Evolutionary conservation across 805 yeast species (phyloP).

Genomic region (Tetrapisispora taiwanensis): DNA sequence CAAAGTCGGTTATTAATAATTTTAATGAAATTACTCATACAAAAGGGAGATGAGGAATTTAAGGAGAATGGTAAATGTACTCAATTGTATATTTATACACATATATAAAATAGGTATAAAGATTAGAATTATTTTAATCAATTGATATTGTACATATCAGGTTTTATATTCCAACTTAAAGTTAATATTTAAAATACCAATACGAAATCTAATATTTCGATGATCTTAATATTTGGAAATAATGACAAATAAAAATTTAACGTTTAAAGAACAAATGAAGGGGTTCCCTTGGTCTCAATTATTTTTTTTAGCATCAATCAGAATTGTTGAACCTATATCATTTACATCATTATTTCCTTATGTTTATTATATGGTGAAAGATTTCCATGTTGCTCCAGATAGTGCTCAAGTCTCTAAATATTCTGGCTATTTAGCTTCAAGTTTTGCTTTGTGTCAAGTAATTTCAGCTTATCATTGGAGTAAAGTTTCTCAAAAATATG

Average conservation of each 20-base stretch:
- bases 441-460: conserved; percentile 54
- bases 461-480: conserved; percentile 56
- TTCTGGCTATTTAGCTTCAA: conserved; percentile 52
- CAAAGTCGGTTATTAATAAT: too few species aligned
- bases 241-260: conserved; percentile 10
- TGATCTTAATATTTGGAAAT: too few species aligned
- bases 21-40: too few species aligned
- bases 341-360: conserved; percentile 58
- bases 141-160: too few species aligned
- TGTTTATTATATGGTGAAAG: conserved; percentile 52
- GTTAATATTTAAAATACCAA: too few species aligned
- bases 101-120: too few species aligned
- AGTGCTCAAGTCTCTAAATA: conserved; percentile 48
- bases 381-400: conserved; percentile 40
- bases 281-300: conserved; percentile 50
- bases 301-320: conserved; percentile 33
- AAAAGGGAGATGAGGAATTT: too few species aligned
- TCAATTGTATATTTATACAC: too few species aligned
- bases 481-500: conserved; percentile 40
- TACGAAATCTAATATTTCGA: too few species aligned
- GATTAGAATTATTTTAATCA: too few species aligned
- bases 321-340: conserved; percentile 54
- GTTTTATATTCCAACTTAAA: too few species aligned
- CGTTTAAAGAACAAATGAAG: conserved; percentile 41
- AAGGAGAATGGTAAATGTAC: too few species aligned